These are phyloP conservation scores for Daldinia vernicosa DNA, from an alignment of 495 filamentous ascomycete species.

Conservation along the genomic window DNA sequence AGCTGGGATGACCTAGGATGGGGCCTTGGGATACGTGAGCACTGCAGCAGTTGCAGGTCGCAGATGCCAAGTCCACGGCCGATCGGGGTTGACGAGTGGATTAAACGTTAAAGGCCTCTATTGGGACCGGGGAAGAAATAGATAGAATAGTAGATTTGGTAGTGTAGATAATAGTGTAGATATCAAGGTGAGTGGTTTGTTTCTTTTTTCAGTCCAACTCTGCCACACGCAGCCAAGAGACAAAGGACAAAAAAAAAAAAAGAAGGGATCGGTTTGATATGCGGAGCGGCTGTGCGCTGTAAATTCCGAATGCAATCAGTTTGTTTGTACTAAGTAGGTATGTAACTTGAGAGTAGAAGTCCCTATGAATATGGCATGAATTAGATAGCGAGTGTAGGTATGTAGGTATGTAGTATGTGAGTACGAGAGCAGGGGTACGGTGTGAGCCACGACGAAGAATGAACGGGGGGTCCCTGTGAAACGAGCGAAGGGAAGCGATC, in stretches of 20 bases:
- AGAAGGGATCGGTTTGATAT: conserved; percentile 1
- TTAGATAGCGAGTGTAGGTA: background rate
- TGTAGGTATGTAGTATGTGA: background rate
- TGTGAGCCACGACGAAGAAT: conserved; percentile 24
- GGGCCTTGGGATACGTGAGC: conserved; percentile 9
- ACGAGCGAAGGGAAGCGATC: conserved; percentile 38
- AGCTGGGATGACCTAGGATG: background rate
- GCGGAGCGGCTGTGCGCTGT: conserved; percentile 5
- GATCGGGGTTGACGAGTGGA: conserved; percentile 27
- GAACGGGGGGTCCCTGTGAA: conserved; percentile 28
- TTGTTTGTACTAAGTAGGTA: conserved; percentile 33
- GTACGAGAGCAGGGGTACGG: conserved; percentile 24
- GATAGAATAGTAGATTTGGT: background rate
- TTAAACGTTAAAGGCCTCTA: conserved; percentile 10
- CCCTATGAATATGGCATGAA: background rate
- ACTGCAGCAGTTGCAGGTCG: conserved; percentile 28
- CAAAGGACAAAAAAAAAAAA: conserved; percentile 31
- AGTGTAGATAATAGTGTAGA: background rate
- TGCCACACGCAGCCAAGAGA: conserved; percentile 5
- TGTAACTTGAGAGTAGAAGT: background rate
- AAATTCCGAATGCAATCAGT: conserved; percentile 39
- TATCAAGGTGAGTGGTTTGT: conserved; percentile 2
- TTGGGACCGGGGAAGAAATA: conserved; percentile 1
- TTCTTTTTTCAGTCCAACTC: conserved; percentile 13
- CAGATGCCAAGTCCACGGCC: conserved; percentile 42